Evolutionary conservation across 2,329 filamentous ascomycete species (phyloP), one percentile per base, ranked within the genome.

Genomic region (Dactylonectria macrodidyma): DNA sequence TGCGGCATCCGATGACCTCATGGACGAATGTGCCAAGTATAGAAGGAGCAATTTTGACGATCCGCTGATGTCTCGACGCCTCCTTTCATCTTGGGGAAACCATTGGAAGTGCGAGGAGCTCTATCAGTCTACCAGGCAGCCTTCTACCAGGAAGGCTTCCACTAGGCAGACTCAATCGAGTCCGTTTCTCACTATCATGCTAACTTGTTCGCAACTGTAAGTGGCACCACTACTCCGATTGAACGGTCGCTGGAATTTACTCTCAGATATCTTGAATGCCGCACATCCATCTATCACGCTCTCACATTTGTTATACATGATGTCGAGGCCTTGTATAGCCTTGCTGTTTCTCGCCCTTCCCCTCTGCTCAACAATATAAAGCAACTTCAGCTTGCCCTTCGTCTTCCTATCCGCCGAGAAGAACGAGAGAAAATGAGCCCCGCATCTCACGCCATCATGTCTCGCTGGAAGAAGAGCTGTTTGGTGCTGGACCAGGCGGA

Each of bases 101-200:
- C 36, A 44, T 22, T 57, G 54, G 54, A 57, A 57, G 22, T 57
- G 54, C 44, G 34, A 57, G 36, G 54, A 57, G 34, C 54, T 57
- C 54, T 57, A 57, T 26, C 34, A 57, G 54, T 57, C 54, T 10
- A 44, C 54, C 36, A 57, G 24, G 34, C 22, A 36, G 54, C 46
- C 54, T 41, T 30, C 26, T 7, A 30, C 26, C 26, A 30, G 26
- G 26, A 2, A 2, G 26, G 1, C 19, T 19, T 19, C 19, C 19
- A 19, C 1, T 1, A 56, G 24, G 34, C 19, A 34, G 52, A 57
- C 36, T 41, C n/a, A 26, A 16, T 44, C n/a, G 19, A 57, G 54
- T 30, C 7, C 54, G 3, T 57, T 57, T 57, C 54, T 57, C 22
- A 1, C 54, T 14, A 24, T 57, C n/a, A 46, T 57, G 54, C 26